phyloP scores from a whole-genome alignment of 2,329 filamentous ascomycete species.

The Fusarium ambrosium region DNA sequence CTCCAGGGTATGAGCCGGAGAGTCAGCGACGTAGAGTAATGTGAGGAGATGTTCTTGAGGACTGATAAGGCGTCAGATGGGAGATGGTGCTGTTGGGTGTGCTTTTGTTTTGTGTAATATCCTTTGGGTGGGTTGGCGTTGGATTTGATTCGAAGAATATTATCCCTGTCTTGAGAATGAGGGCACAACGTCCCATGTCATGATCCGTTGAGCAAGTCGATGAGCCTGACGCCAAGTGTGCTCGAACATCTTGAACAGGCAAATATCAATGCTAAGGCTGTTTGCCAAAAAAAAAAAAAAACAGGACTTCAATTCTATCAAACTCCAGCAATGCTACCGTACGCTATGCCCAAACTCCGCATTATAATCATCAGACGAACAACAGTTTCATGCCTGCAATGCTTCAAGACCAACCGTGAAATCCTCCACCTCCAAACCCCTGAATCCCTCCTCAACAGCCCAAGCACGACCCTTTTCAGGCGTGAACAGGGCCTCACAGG shows the following conservation, averaged over 20 bases:
- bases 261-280: too few species aligned
- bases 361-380: background rate
- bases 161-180: background rate
- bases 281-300: conserved; percentile 3
- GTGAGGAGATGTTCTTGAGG: background rate
- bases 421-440: conserved; percentile 72
- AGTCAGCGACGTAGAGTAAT: conserved; percentile 3
- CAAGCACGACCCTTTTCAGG: conserved; percentile 74
- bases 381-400: conserved; percentile 31
- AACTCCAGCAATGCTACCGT: conserved; percentile 37
- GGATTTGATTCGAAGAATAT: background rate
- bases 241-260: background rate
- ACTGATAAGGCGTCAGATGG: background rate
- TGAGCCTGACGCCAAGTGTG: background rate
- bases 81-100: background rate
- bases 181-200: background rate
- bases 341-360: conserved; percentile 35
- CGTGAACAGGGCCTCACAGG: conserved; percentile 82
- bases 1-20: background rate
- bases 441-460: conserved; percentile 90
- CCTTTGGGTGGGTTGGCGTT: background rate
- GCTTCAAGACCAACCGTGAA: conserved; percentile 42
- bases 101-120: background rate
- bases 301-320: conserved; percentile 10
- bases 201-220: background rate